Percentiles rank a stretch among this genome's conserved stretches.
These are phyloP conservation scores for Dendryphion nanum DNA, from an alignment of 2,329 filamentous ascomycete genomes.

Conservation along the genomic window DNA sequence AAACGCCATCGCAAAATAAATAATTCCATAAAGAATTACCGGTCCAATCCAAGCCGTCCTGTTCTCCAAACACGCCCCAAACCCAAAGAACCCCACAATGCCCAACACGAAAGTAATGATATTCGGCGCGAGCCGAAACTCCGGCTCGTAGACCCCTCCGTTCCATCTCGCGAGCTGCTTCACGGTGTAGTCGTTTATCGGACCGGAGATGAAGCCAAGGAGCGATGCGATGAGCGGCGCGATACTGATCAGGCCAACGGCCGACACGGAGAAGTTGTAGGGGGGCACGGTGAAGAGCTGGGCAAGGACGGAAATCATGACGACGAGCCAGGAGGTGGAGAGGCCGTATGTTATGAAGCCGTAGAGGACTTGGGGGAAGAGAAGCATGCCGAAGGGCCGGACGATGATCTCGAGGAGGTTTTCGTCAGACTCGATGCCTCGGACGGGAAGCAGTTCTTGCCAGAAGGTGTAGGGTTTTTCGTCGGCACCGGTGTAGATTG, in stretches of 20 bases:
- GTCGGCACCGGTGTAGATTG: conserved; percentile 19
- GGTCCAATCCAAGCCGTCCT: conserved; percentile 25
- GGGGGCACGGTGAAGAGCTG: conserved; percentile 28
- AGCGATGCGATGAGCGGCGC: conserved; percentile 75
- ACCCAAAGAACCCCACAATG: conserved; percentile 78
- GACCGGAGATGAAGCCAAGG: conserved; percentile 71
- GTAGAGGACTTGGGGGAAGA: conserved; percentile 27
- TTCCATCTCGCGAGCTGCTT: conserved; percentile 70
- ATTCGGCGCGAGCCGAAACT: conserved; percentile 80
- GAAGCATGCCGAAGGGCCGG: conserved; percentile 31
- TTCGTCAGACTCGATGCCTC: conserved; percentile 18
- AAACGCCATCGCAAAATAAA: conserved; percentile 21
- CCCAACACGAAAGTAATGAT: conserved; percentile 76
- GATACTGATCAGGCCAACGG: conserved; percentile 22
- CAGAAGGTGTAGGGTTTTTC: conserved; percentile 21
- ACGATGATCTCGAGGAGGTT: conserved; percentile 24
- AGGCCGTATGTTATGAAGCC: conserved; percentile 25
- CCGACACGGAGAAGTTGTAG: conserved; percentile 25
- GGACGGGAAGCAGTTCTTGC: conserved; percentile 16
- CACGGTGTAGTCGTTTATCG: conserved; percentile 70
- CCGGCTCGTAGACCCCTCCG: conserved; percentile 80
- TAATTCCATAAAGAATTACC: conserved; percentile 19
- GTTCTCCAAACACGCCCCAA: conserved; percentile 68
- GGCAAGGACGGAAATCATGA: conserved; percentile 21
- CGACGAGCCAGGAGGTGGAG: conserved; percentile 24